A percentile compares a stretch with the other conserved stretches of the same genome.
Conservation (phyloP, 1,284 basidiomycete species). For the Ustilago sp. region DNA sequence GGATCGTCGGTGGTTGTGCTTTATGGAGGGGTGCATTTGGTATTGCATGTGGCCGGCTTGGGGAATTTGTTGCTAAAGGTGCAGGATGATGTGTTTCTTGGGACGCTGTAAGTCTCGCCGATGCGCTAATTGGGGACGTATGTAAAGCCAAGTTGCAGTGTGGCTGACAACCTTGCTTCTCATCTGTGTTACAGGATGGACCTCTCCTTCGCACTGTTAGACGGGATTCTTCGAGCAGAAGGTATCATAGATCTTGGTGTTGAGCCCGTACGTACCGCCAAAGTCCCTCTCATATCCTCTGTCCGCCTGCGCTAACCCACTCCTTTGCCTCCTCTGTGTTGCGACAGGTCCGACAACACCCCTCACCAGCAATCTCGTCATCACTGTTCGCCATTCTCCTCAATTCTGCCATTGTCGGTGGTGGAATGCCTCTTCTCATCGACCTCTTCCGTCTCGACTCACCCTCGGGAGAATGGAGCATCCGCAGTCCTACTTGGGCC, state of each 20-base stretch:
- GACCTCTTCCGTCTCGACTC: slow-evolving; percentile 55
- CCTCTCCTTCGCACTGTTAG: slow-evolving; percentile 44
- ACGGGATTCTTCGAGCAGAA: slow-evolving; percentile 57
- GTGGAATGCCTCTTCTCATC: slow-evolving; percentile 56
- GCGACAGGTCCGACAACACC: slow-evolving; percentile 39
- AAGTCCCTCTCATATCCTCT: neutral
- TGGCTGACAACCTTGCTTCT: neutral
- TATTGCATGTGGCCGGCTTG: slow-evolving; percentile 21
- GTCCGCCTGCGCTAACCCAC: neutral
- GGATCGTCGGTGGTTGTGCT: slow-evolving; percentile 47
- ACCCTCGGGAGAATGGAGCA: slow-evolving; percentile 48
- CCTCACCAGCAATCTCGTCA: slow-evolving; percentile 29
- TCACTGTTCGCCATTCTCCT: slow-evolving; percentile 54
- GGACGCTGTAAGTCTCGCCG: slow-evolving; percentile 21
- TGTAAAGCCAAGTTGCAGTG: neutral
- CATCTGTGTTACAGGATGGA: slow-evolving; percentile 30
- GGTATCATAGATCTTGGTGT: slow-evolving; percentile 57
- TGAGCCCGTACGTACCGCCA: slow-evolving; percentile 29
- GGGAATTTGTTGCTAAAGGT: slow-evolving; percentile 32
- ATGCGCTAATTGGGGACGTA: neutral
- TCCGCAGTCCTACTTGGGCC: slow-evolving; percentile 52
- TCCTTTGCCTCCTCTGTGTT: neutral
- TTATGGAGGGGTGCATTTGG: slow-evolving; percentile 52
- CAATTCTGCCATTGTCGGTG: slow-evolving; percentile 54
- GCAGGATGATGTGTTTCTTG: slow-evolving; percentile 21